A percentile compares a stretch with the other conserved stretches of the same genome.
Evolutionary conservation across 2,329 filamentous ascomycete genomes (phyloP).

Genomic region (Claviceps paspali): DNA sequence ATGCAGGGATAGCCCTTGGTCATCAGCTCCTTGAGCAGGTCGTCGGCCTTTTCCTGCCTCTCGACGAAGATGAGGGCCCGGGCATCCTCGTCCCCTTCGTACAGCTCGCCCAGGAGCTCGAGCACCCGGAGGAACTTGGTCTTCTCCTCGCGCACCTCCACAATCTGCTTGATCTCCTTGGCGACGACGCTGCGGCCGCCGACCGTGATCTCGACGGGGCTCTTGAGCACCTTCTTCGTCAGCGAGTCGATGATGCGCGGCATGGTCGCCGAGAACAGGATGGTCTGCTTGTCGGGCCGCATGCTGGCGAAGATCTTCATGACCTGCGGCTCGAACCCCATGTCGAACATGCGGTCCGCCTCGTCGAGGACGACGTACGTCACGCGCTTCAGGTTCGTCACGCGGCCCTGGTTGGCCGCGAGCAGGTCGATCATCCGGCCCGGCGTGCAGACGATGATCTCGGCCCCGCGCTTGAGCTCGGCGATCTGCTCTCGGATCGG

Average conservation of each 20-base stretch:
- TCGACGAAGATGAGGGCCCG: conserved; percentile 86
- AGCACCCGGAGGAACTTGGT: conserved; percentile 74
- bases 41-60: conserved; percentile 78
- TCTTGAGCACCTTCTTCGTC: conserved; percentile 73
- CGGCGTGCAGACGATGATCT: conserved; percentile 89
- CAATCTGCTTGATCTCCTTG: conserved; percentile 83
- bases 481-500: conserved; percentile 97
- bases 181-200: conserved; percentile 78
- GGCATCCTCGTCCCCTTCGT: conserved; percentile 76
- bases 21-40: conserved; percentile 61
- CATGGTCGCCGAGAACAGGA: conserved; percentile 93
- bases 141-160: conserved; percentile 71
- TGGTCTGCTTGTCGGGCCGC: conserved; percentile 81
- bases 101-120: conserved; percentile 74
- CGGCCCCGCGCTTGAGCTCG: conserved; percentile 84
- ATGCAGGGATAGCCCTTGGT: conserved; percentile 79
- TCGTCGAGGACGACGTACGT: conserved; percentile 94
- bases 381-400: conserved; percentile 77
- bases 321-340: conserved; percentile 97
- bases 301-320: conserved; percentile 92
- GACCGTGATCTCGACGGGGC: conserved; percentile 81
- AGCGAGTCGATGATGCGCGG: conserved; percentile 83
- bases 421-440: conserved; percentile 92
- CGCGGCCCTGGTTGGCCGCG: conserved; percentile 82
- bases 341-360: conserved; percentile 98